Conservation (phyloP, 2,329 filamentous ascomycete genomes). For the Fusarium tricinctum region DNA sequence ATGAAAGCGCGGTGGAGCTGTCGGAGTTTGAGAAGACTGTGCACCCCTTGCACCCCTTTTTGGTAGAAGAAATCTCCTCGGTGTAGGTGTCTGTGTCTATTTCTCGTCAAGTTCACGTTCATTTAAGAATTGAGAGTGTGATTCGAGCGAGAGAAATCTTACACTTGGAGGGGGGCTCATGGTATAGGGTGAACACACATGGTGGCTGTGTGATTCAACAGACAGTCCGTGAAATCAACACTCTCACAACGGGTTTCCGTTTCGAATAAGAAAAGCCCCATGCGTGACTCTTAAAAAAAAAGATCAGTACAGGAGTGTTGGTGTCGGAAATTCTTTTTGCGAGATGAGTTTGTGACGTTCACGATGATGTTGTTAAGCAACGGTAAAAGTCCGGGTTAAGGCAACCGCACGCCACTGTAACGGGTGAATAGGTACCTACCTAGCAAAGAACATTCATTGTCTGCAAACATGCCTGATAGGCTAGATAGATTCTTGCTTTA, state of each 20-base stretch:
- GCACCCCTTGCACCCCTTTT: constrained; percentile 53
- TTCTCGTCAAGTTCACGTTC: constrained; percentile 1
- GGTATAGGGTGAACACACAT: constrained; percentile 39
- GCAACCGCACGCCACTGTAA: not conserved
- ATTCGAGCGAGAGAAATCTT: constrained; percentile 10
- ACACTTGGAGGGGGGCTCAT: constrained; percentile 51
- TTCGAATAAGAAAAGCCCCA: not conserved
- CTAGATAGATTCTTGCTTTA: not conserved
- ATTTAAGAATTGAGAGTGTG: not conserved
- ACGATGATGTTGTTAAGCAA: constrained; percentile 2
- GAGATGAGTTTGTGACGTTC: constrained; percentile 24
- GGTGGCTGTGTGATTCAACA: constrained; percentile 8
- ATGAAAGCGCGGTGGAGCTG: constrained; percentile 53
- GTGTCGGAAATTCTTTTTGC: not conserved
- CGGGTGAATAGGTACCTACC: too few species aligned
- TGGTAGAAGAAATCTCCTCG: constrained; percentile 57
- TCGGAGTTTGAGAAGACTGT: constrained; percentile 53
- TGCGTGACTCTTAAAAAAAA: not conserved
- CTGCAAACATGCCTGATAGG: not conserved
- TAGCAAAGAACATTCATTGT: not conserved
- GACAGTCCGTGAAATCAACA: constrained; percentile 11
- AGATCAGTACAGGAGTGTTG: not conserved
- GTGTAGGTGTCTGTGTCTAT: constrained; percentile 60
- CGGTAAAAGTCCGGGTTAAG: constrained; percentile 39
- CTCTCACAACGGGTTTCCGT: constrained; percentile 4